Evolutionary conservation across 768 basidiomycete species (phyloP), one percentile per base, ranked within the genome.

Genomic region (Boletus rubroflammeus): DNA sequence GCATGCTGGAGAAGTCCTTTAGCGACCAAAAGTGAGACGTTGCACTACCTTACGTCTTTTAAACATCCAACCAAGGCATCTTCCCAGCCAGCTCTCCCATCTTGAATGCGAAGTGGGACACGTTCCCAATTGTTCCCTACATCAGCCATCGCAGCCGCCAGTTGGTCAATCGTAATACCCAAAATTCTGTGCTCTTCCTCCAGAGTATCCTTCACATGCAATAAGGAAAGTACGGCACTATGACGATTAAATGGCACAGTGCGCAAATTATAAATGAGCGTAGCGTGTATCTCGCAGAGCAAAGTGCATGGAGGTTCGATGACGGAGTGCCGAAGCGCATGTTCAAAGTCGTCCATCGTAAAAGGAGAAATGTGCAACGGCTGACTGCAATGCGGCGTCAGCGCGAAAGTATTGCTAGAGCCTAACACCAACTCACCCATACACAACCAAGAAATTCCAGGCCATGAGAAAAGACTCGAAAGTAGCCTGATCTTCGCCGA

Each of bases 381-480:
- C 78, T 88, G 86, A 6, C 96, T 97, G 57, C 39, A 31, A 47
- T 50, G 55, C 36, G 50, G 43, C 55, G 50, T 55, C 29, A 63
- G 25, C 43, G 21, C 41, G n/a, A 32, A 40, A 38, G 28, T 6
- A 21, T 36, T 40, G 2, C 13, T 10, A 2, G 43, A 34, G 10
- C 23, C 6, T 31, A n/a, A 54, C 23, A 40, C 57, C 17, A 29
- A 72, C 84, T 62, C 67, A 97, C 97, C 94, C 93, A 71, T 95
- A 95, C 49, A 93, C 87, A 50, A 91, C 87, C 51, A 98, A 72
- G 70, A 96, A 96, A 71, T 92, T 94, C 95, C 95, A 99, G 9
- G 84, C 76, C 86, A 91, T 87, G 29, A 98, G 72, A 69, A 98
- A 93, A 9, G 79, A 75, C 67, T 98, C 95, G 58, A 97, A 96